These are phyloP conservation scores for Aciculosporium take DNA, from an alignment of 2,329 filamentous ascomycete genomes.

Conservation along the genomic window DNA sequence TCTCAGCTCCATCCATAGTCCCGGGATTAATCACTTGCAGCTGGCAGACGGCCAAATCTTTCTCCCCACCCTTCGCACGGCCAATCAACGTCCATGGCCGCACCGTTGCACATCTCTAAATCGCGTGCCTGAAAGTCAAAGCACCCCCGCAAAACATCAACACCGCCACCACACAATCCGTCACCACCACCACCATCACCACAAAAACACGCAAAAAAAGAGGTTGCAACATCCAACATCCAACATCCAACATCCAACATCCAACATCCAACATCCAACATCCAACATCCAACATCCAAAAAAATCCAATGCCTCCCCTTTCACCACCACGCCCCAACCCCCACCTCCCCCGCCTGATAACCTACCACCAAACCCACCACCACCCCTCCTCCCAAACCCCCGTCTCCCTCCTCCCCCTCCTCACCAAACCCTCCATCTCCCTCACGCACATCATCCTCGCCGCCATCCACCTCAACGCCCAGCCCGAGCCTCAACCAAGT, in stretches of 20 bases:
- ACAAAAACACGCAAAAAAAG: not conserved
- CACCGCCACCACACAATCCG: not conserved
- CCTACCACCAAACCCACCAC: constrained; percentile 43
- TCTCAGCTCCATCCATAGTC: too few species aligned
- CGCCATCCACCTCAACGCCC: constrained; percentile 68
- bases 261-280: too few species aligned
- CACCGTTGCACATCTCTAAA: too few species aligned
- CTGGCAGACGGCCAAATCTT: too few species aligned
- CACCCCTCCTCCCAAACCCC: constrained; percentile 23
- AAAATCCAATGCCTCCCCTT: constrained; percentile 18
- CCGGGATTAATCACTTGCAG: too few species aligned
- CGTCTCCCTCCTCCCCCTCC: constrained; percentile 39
- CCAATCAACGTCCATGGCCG: constrained; percentile 7
- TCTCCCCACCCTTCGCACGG: too few species aligned
- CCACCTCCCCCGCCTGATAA: constrained; percentile 32
- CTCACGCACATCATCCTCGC: constrained; percentile 75
- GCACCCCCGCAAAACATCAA: too few species aligned
- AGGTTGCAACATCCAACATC: too few species aligned
- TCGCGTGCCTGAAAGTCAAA: too few species aligned
- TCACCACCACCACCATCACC: not conserved
- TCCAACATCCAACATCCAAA: too few species aligned
- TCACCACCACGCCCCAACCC: constrained; percentile 12
- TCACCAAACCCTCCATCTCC: constrained; percentile 31
- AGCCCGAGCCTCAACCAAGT: too few species aligned
- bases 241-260: too few species aligned